These are phyloP conservation scores for Nepenthes mirabilis DNA, from an alignment of 148 eudicot species.

Conservation along the genomic window DNA sequence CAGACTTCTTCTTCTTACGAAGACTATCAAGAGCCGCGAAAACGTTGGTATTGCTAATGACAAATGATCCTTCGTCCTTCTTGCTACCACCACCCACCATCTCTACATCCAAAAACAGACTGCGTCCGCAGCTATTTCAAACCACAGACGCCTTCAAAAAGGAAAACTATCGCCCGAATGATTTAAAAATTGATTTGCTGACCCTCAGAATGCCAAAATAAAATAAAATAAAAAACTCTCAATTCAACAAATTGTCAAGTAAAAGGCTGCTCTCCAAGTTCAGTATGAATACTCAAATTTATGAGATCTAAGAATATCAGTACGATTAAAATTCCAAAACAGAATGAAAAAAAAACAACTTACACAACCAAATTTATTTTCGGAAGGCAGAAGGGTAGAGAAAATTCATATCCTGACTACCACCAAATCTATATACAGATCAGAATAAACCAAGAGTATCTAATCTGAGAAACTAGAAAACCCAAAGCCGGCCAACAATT, in stretches of 20 bases:
- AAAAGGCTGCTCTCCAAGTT: not conserved
- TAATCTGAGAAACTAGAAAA: too few relatives aligned
- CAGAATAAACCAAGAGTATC: too few relatives aligned
- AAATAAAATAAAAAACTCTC: not conserved
- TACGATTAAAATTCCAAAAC: not conserved
- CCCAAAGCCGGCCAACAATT: too few relatives aligned
- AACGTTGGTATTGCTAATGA: slow-evolving; percentile 60
- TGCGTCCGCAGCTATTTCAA: not conserved
- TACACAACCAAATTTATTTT: too few relatives aligned
- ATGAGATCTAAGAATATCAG: not conserved
- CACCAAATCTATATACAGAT: too few relatives aligned
- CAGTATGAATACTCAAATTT: not conserved
- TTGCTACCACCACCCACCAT: slow-evolving; percentile 63
- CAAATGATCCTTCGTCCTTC: slow-evolving; percentile 43
- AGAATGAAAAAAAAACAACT: not conserved
- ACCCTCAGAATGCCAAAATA: too few relatives aligned
- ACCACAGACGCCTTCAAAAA: not conserved
- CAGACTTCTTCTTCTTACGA: slow-evolving; percentile 78
- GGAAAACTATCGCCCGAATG: too few relatives aligned
- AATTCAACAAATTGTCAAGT: not conserved
- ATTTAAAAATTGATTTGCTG: too few relatives aligned
- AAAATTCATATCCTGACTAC: too few relatives aligned
- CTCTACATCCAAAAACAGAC: slow-evolving; percentile 2
- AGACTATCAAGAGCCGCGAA: slow-evolving; percentile 74
- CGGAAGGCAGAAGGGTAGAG: too few relatives aligned